Base-by-base conservation (phyloP, 345 rosid species). In the Camelina neglecta region DNA sequence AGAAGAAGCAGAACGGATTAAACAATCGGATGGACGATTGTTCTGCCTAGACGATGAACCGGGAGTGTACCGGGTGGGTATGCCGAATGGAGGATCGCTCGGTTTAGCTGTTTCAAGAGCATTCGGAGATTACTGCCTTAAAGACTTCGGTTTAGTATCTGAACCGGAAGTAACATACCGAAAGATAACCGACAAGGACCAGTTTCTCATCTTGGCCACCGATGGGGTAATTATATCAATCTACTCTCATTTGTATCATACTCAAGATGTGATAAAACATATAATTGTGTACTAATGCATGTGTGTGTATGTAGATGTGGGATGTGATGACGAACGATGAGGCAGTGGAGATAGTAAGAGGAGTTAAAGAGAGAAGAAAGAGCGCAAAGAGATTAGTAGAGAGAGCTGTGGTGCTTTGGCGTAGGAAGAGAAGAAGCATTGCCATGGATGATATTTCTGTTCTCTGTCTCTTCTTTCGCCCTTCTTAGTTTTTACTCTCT, bases 381-480 rank as follows among this genome's bases (percentile, higher is more conserved):
- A 76, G 93, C 1, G 95, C 97, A 0, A 90, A 88, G 81, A 85
- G 57, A 67, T 76, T 94, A 66, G 96, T 90, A 69, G 80, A 94
- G 82, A 77, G 80, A 57, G 98, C 96, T 1, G 84, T 59, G 67
- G 76, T 72, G 1, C 95, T 90, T 21, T 92, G 95, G 96, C 91
- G 87, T 78, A 81, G 73, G 48, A 91, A 85, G 85, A 88, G 81
- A 75, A 80, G 80, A 59, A 90, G 88, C 64, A 74, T 87, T 2
- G 95, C 91, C 51, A 84, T 83, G 87, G 98, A 89, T 80, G 98
- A 94, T 71, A 87, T 92, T 39, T 88, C 98, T 36, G 97, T 85
- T 58, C 83, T 90, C 49, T 94, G 96, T 74, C 92, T 92, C 80
- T 94, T 90, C 86, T 84, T 91, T 69, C 86, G 82, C 75, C 58